These are phyloP conservation scores for Epichloe typhina DNA, from an alignment of 2,329 filamentous ascomycete genomes.

Conservation along the genomic window DNA sequence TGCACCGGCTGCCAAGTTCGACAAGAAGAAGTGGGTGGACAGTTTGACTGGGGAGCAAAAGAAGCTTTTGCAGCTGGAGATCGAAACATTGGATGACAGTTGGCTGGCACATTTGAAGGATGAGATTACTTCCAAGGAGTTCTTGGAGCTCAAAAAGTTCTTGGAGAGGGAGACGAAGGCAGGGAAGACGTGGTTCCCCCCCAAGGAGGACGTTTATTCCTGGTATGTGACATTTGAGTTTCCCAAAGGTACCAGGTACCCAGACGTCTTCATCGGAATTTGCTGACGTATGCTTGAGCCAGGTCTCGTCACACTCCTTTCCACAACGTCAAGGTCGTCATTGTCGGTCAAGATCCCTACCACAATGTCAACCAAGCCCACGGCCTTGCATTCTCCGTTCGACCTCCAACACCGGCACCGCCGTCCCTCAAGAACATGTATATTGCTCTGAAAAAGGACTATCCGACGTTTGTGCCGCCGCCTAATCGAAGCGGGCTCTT, in stretches of 20 bases:
- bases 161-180: constrained; percentile 62
- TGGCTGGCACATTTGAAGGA: constrained; percentile 87
- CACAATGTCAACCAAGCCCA: constrained; percentile 94
- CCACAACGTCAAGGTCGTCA: constrained; percentile 76
- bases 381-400: constrained; percentile 89
- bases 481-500: constrained; percentile 70
- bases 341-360: constrained; percentile 93
- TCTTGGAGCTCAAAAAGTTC: constrained; percentile 80
- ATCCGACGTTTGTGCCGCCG: constrained; percentile 63
- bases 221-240: constrained; percentile 46
- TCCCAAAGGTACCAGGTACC: background rate
- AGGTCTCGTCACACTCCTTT: constrained; percentile 65
- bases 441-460: constrained; percentile 74
- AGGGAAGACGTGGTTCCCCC: constrained; percentile 75
- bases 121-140: constrained; percentile 65
- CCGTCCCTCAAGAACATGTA: constrained; percentile 93
- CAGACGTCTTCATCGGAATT: background rate
- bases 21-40: constrained; percentile 84
- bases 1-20: constrained; percentile 44
- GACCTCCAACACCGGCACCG: constrained; percentile 74
- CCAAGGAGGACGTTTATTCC: constrained; percentile 79
- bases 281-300: background rate
- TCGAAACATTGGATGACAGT: constrained; percentile 79
- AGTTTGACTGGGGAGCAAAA: constrained; percentile 68
- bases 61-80: constrained; percentile 72